Base-by-base conservation (phyloP, 2,329 filamentous ascomycete species). In the Microsporum canis region DNA sequence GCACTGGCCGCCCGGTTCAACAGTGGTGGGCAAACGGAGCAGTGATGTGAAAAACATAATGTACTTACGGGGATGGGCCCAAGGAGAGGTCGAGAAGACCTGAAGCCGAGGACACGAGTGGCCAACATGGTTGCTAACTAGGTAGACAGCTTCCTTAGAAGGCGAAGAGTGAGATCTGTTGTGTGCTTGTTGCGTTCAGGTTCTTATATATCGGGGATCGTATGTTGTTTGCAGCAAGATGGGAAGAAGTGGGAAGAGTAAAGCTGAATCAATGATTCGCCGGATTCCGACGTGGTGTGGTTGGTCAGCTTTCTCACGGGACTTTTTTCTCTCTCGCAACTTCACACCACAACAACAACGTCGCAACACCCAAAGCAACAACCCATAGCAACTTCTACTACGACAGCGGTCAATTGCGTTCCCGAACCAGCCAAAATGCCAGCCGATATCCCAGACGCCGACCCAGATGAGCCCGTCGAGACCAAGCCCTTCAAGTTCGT, bases 401-500 rank as follows among this genome's bases (percentile, higher is more conserved):
- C 10, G 4, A 47, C 23, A 23, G 5, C 23, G 17, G 17, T 66
- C 67, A 67, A 63, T 72, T 71, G 68, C 72, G 72, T 71, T 70
- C 71, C 68, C 69, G 63, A 63, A 63, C 64, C 66, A 67, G 78
- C 78, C 84, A 91, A 80, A 71, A 99, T 99, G 92, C 88, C 91
- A 77, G 89, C 95, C 12, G 60, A 63, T 80, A 78, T 78, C 71
- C 76, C 77, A 66, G 73, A 76, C 67, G 72, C 71, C 63, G 87
- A 89, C 67, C 75, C 77, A 72, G 89, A 89, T 75, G 87, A 89
- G 73, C 82, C 84, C 74, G 85, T 85, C 74, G 88, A 95, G 78
- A 96, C 91, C 80, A 99, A 96, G 87, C 95, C 95, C 79, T 99
- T 99, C 88, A 99, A 99, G 88, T 97, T 97, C 82, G 94, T 97